Evolutionary conservation across 2,329 filamentous ascomycete species (phyloP).

Genomic region (Aureobasidium subglaciale): DNA sequence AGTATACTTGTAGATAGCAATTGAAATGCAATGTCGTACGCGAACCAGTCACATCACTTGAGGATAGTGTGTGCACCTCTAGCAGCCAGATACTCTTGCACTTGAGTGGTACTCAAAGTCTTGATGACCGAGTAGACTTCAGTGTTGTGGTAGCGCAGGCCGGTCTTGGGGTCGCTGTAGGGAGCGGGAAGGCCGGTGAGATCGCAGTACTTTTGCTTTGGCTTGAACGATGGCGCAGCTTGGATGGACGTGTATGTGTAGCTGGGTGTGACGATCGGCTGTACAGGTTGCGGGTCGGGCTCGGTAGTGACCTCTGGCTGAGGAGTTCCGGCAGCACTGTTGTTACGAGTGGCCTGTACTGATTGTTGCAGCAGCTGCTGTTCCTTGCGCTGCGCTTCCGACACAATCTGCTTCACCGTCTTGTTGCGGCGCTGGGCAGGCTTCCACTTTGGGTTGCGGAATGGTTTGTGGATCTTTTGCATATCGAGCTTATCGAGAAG

Average conservation of each 20-base stretch:
- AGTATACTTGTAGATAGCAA: neutral
- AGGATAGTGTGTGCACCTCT: conserved; percentile 87
- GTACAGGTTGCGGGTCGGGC: conserved; percentile 49
- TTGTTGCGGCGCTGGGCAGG: conserved; percentile 95
- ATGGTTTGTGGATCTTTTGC: conserved; percentile 75
- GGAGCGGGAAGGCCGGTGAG: conserved; percentile 86
- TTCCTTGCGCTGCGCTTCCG: conserved; percentile 81
- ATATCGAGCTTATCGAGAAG: conserved; percentile 91
- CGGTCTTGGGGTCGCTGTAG: conserved; percentile 91
- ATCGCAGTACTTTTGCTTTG: conserved; percentile 86
- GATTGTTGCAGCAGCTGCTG: conserved; percentile 74
- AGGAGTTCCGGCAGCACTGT: conserved; percentile 70
- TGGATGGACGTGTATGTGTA: conserved; percentile 93
- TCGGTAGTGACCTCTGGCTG: conserved; percentile 55
- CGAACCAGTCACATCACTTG: conserved; percentile 52
- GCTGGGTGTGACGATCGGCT: conserved; percentile 49
- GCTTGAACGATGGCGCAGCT: conserved; percentile 75
- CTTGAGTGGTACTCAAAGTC: conserved; percentile 69
- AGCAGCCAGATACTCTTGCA: conserved; percentile 83
- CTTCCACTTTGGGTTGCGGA: conserved; percentile 85
- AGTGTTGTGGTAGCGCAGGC: conserved; percentile 84
- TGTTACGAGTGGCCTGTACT: conserved; percentile 56
- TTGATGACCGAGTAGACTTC: conserved; percentile 85
- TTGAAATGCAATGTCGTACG: neutral
- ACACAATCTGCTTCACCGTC: conserved; percentile 93